These are phyloP conservation scores for Aquilaria agallochum DNA, from an alignment of 441 rosid genomes.

Conservation along the genomic window DNA sequence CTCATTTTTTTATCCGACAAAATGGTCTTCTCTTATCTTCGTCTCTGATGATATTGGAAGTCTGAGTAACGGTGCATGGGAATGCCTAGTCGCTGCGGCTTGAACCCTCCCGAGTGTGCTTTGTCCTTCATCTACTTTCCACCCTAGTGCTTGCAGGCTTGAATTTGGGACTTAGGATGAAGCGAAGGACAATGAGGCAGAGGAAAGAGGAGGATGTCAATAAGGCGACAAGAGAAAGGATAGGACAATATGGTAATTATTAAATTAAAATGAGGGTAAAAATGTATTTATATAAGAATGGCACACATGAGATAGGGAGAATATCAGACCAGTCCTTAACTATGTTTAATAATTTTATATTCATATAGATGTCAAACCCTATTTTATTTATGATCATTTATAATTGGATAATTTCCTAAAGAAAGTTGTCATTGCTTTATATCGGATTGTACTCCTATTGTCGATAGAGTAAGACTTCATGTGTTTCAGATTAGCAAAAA, in stretches of 20 bases:
- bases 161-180: neutral
- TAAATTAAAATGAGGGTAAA: neutral
- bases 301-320: neutral
- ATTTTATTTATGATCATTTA: too few relatives aligned
- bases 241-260: neutral
- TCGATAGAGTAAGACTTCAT: neutral
- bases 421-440: too few relatives aligned
- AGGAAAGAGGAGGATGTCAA: too few relatives aligned
- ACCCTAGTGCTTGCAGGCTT: neutral
- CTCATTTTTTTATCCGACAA: neutral
- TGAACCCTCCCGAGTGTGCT: conserved; percentile 76
- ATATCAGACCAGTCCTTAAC: neutral
- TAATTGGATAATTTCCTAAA: too few relatives aligned
- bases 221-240: too few relatives aligned
- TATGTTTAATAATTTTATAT: too few relatives aligned
- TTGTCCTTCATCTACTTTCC: neutral
- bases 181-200: too few relatives aligned
- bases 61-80: conserved; percentile 84
- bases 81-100: conserved; percentile 18
- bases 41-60: conserved; percentile 67
- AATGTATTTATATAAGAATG: neutral
- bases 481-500: neutral
- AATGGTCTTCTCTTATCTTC: conserved; percentile 2
- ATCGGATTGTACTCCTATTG: neutral
- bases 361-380: too few relatives aligned